A percentile compares a stretch with the other conserved stretches of the same genome.
These are phyloP conservation scores for Verticillium alfalfae DNA, from an alignment of 2,329 filamentous ascomycete genomes.

Conservation along the genomic window DNA sequence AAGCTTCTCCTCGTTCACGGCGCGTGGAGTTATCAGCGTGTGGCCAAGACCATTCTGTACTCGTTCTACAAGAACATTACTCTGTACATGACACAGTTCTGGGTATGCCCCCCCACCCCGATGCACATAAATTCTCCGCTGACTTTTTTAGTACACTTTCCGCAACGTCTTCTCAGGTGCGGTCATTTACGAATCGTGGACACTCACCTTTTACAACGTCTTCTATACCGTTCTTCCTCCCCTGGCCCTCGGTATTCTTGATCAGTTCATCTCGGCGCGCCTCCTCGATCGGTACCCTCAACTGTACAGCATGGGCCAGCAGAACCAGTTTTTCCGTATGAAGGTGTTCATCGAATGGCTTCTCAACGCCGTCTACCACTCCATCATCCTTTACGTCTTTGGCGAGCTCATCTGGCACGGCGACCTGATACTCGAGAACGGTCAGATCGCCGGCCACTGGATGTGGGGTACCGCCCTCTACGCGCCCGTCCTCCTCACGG, in stretches of 20 bases:
- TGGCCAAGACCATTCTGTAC: slow-evolving; percentile 95
- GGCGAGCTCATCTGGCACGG: slow-evolving; percentile 74
- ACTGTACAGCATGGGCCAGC: slow-evolving; percentile 87
- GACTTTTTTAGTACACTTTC: slow-evolving; percentile 70
- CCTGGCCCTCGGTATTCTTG: slow-evolving; percentile 90
- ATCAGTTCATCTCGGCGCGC: slow-evolving; percentile 94
- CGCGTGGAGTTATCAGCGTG: slow-evolving; percentile 94
- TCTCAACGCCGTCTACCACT: slow-evolving; percentile 91
- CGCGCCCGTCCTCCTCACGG: slow-evolving; percentile 86
- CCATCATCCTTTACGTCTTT: slow-evolving; percentile 83
- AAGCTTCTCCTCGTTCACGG: slow-evolving; percentile 94
- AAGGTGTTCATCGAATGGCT: slow-evolving; percentile 94
- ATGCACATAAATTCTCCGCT: slow-evolving; percentile 8
- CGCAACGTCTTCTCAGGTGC: slow-evolving; percentile 97
- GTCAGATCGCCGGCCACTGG: slow-evolving; percentile 86
- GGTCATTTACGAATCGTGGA: slow-evolving; percentile 99
- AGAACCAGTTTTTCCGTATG: slow-evolving; percentile 87
- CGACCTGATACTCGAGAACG: slow-evolving; percentile 74
- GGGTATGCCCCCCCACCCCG: slow-evolving; percentile 53
- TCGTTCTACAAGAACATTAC: slow-evolving; percentile 99
- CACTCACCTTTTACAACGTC: slow-evolving; percentile 98
- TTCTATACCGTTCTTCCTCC: slow-evolving; percentile 94
- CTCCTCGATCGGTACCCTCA: slow-evolving; percentile 94
- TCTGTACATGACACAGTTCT: slow-evolving; percentile 98
- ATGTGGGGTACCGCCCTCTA: slow-evolving; percentile 96